Percentiles rank a stretch among this genome's conserved stretches.
Evolutionary conservation across 495 filamentous ascomycete species (phyloP).

Genomic region (Glarea lozoyensis): DNA sequence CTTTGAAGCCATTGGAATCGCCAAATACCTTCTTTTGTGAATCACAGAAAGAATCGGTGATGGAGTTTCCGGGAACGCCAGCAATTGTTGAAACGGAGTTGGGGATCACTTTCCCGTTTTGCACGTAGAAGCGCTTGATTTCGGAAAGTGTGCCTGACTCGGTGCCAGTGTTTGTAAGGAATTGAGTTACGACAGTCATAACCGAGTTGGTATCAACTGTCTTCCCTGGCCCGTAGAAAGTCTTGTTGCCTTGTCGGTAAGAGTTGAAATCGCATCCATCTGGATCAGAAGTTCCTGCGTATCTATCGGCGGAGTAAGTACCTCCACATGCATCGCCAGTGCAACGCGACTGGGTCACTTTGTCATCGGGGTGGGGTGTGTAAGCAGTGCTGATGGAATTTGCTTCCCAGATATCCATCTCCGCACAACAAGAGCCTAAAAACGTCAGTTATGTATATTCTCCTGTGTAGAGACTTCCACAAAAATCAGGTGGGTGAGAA

Average conservation of each 20-base stretch:
- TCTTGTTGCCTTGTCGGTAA: slow-evolving; percentile 48
- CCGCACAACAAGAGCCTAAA: slow-evolving; percentile 15
- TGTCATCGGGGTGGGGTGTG: slow-evolving; percentile 46
- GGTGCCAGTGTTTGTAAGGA: slow-evolving; percentile 47
- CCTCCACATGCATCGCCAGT: slow-evolving; percentile 24
- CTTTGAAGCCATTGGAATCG: slow-evolving; percentile 42
- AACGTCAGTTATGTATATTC: slow-evolving; percentile 36
- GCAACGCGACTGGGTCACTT: slow-evolving; percentile 10
- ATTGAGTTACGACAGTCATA: slow-evolving; percentile 64
- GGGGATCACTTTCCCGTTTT: slow-evolving; percentile 18
- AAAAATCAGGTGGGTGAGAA: too few relatives aligned
- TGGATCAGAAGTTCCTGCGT: slow-evolving; percentile 58
- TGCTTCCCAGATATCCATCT: slow-evolving; percentile 19
- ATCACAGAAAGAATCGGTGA: slow-evolving; percentile 51
- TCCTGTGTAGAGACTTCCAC: slow-evolving; percentile 13
- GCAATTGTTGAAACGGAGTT: slow-evolving; percentile 37
- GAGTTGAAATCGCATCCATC: slow-evolving; percentile 69
- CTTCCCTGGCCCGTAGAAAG: slow-evolving; percentile 47
- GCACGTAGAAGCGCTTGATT: slow-evolving; percentile 56
- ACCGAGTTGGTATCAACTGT: slow-evolving; percentile 50
- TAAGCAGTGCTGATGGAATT: slow-evolving; percentile 49
- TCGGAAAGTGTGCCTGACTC: slow-evolving; percentile 43
- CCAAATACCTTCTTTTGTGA: slow-evolving; percentile 52
- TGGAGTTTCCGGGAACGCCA: slow-evolving; percentile 45
- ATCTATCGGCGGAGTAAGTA: slow-evolving; percentile 22